These are phyloP conservation scores for Zymoseptoria pseudotritici DNA, from an alignment of 2,329 filamentous ascomycete species.

Conservation along the genomic window DNA sequence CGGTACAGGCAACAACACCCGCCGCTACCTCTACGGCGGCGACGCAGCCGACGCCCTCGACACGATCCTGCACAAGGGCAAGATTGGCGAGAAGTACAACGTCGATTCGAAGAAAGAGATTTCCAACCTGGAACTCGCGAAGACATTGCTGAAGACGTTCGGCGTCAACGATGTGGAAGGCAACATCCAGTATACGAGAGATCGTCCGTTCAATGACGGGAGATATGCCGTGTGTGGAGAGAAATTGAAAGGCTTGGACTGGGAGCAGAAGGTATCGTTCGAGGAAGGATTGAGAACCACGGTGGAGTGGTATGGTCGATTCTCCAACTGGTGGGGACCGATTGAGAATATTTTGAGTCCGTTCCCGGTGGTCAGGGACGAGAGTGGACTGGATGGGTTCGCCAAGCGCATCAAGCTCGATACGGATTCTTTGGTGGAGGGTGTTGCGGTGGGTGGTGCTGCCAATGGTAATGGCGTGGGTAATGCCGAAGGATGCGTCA, in stretches of 20 bases:
- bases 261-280: conserved; percentile 61
- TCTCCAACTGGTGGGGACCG: conserved; percentile 65
- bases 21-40: conserved; percentile 69
- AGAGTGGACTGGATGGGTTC: conserved; percentile 5
- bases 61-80: conserved; percentile 71
- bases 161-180: conserved; percentile 48
- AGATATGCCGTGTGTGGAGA: conserved; percentile 64
- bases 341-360: conserved; percentile 62
- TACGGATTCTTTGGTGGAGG: not conserved
- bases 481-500: not conserved
- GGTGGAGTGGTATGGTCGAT: conserved; percentile 62
- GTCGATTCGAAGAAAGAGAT: conserved; percentile 72
- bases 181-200: conserved; percentile 67
- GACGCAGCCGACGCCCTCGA: conserved; percentile 78
- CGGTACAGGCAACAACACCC: conserved; percentile 66
- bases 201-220: conserved; percentile 72
- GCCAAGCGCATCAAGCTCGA: not conserved
- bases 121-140: conserved; percentile 64
- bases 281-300: conserved; percentile 56
- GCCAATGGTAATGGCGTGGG: not conserved
- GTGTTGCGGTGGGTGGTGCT: not conserved
- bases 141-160: conserved; percentile 57
- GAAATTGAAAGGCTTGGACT: conserved; percentile 60
- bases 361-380: conserved; percentile 40
- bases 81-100: conserved; percentile 71